A percentile compares a stretch with the other conserved stretches of the same genome.
These are phyloP conservation scores for Ganoderma leucocontextum DNA, from an alignment of 1,284 basidiomycete species.

Conservation along the genomic window DNA sequence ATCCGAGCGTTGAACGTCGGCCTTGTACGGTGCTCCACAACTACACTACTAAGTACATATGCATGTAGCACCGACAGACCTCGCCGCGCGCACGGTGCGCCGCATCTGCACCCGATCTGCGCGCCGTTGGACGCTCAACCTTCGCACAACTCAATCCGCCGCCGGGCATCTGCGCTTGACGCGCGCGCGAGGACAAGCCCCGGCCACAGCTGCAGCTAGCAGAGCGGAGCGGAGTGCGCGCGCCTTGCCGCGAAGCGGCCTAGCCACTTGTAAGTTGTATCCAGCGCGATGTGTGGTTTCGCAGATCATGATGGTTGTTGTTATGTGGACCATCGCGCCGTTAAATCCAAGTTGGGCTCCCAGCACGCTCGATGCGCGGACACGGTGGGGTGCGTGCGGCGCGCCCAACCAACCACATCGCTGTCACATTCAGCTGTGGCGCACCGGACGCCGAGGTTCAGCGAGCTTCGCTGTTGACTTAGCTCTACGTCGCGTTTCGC, in stretches of 20 bases:
- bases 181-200: background rate
- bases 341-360: background rate
- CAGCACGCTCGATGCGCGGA: background rate
- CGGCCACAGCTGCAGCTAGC: background rate
- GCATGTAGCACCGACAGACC: background rate
- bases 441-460: background rate
- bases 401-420: background rate
- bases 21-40: background rate
- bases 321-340: background rate
- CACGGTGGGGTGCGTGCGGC: background rate
- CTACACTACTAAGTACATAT: background rate
- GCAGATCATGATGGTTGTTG: background rate
- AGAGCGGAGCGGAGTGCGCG: background rate
- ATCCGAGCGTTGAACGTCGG: background rate
- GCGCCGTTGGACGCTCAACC: background rate
- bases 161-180: background rate
- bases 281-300: background rate
- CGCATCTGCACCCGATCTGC: conserved; percentile 9
- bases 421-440: conserved; percentile 1
- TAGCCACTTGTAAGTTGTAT: too few relatives aligned
- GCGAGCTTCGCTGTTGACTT: background rate
- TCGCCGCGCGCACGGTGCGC: background rate
- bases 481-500: background rate
- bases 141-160: background rate
- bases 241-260: background rate